phyloP scores from a whole-genome alignment of 1,284 basidiomycete species.

The Fomitiporia mediterranea region DNA sequence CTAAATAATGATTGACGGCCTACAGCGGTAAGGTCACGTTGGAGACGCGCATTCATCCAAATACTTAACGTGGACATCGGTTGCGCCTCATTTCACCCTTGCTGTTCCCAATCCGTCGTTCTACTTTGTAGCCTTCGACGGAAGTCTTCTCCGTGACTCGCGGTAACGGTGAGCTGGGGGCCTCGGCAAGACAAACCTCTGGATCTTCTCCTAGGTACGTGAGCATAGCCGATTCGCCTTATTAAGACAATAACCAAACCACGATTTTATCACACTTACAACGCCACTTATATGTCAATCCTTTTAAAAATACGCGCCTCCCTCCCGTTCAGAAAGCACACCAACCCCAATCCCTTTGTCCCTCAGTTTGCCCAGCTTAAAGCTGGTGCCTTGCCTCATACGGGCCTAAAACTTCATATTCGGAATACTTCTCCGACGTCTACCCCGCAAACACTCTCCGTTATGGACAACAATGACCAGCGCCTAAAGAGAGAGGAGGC shows the following conservation, averaged over 20 bases:
- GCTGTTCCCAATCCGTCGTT: neutral
- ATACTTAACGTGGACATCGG: neutral
- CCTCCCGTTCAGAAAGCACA: constrained; percentile 2
- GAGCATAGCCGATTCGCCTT: constrained; percentile 12
- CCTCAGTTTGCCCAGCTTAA: constrained; percentile 4
- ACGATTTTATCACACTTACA: constrained; percentile 15
- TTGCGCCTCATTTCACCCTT: neutral
- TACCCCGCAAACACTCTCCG: neutral
- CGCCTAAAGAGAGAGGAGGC: constrained; percentile 8
- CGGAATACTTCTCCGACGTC: neutral
- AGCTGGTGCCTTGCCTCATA: neutral
- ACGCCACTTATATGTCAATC: constrained; percentile 14
- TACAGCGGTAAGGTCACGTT: neutral
- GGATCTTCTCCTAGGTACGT: constrained; percentile 15
- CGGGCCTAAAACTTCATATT: neutral
- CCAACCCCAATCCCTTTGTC: constrained; percentile 6
- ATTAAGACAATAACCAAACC: constrained; percentile 5
- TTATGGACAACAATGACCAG: neutral
- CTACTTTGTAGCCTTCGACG: neutral
- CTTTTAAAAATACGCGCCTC: constrained; percentile 12
- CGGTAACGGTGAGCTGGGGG: constrained; percentile 14
- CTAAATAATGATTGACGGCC: neutral
- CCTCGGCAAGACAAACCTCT: constrained; percentile 11
- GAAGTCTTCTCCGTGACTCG: neutral
- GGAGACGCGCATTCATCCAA: neutral